These are phyloP conservation scores for Tetradesmus lagerheimii DNA, from an alignment of 139 green algal genomes.

Conservation along the genomic window DNA sequence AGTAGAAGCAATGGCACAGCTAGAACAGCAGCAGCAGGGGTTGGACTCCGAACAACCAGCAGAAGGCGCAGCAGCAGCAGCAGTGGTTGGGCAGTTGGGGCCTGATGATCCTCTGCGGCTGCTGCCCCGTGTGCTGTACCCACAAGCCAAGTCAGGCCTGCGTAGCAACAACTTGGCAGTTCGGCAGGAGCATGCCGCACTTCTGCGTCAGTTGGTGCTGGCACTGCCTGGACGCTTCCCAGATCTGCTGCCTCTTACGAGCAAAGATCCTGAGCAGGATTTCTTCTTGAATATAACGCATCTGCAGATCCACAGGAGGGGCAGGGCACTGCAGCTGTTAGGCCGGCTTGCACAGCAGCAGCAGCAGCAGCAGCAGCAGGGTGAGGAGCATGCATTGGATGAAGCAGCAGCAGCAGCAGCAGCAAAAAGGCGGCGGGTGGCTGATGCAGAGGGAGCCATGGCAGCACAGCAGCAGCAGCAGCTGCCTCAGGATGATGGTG, in stretches of 20 bases:
- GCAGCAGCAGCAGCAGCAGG: slow-evolving; percentile 21
- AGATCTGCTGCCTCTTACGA: slow-evolving; percentile 66
- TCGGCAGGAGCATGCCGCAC: slow-evolving; percentile 82
- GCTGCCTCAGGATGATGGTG: background rate
- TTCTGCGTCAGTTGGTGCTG: slow-evolving; percentile 72
- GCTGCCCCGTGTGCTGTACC: slow-evolving; percentile 68
- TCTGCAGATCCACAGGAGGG: slow-evolving; percentile 80
- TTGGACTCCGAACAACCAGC: background rate
- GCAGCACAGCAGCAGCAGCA: slow-evolving; percentile 10
- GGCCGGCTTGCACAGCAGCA: slow-evolving; percentile 6
- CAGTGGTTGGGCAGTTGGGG: background rate
- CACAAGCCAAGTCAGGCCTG: slow-evolving; percentile 69
- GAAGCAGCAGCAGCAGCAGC: slow-evolving; percentile 3
- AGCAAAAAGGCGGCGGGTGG: background rate
- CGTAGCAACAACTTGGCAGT: slow-evolving; percentile 65
- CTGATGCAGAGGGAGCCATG: background rate
- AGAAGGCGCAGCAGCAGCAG: background rate
- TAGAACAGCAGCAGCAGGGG: slow-evolving; percentile 42
- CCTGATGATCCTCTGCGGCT: slow-evolving; percentile 54
- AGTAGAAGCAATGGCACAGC: slow-evolving; percentile 35
- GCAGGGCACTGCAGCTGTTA: slow-evolving; percentile 52
- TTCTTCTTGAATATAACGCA: slow-evolving; percentile 88
- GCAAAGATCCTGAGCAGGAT: slow-evolving; percentile 73
- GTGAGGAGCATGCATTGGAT: too few species aligned
- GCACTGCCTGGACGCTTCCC: slow-evolving; percentile 62